phyloP scores from a whole-genome alignment of 2,329 filamentous ascomycete species.

The Aureobasidium melanogenum region DNA sequence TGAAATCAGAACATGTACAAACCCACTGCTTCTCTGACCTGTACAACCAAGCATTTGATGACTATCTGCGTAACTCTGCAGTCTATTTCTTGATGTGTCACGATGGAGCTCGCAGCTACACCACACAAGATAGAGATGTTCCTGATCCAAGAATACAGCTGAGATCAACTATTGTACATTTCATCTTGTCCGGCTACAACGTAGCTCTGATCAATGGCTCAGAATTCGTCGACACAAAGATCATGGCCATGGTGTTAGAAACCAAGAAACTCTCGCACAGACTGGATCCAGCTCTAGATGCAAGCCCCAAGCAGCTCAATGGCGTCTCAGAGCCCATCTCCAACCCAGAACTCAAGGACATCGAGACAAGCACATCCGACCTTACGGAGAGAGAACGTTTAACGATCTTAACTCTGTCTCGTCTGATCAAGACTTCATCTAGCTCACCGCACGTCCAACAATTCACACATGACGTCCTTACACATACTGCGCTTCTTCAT shows the following conservation, averaged over 20 bases:
- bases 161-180: conserved; percentile 45
- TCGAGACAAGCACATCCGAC: not conserved
- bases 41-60: conserved; percentile 36
- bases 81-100: conserved; percentile 63
- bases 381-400: conserved; percentile 22
- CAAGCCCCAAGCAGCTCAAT: not conserved
- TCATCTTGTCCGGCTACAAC: conserved; percentile 50
- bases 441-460: not conserved
- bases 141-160: conserved; percentile 19
- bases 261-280: conserved; percentile 14
- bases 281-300: not conserved
- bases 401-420: conserved; percentile 19
- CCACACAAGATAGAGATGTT: conserved; percentile 6
- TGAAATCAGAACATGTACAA: conserved; percentile 20
- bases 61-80: conserved; percentile 46
- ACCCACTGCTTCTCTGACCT: conserved; percentile 31
- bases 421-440: conserved; percentile 11
- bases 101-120: conserved; percentile 41
- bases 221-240: conserved; percentile 56
- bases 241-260: conserved; percentile 43
- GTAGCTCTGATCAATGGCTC: conserved; percentile 56
- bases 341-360: not conserved
- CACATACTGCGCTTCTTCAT: conserved; percentile 23
- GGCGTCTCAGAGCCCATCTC: not conserved
- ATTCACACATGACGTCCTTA: conserved; percentile 15